Conservation (phyloP, 2,329 filamentous ascomycete genomes). For the Cladosporium sp. region DNA sequence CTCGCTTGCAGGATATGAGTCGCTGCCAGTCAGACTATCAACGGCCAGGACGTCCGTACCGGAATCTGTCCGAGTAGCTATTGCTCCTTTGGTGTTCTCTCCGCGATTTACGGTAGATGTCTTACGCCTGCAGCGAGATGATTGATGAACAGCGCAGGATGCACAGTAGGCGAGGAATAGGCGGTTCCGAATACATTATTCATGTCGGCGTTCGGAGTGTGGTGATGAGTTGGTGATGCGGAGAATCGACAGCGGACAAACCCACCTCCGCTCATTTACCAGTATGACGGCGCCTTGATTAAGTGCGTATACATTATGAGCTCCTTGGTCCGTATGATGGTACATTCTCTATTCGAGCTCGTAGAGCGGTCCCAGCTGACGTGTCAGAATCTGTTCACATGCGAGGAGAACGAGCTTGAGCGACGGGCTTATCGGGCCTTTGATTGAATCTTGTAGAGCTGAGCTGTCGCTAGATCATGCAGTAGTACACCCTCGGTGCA, state of each 20-base stretch:
- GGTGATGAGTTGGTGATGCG: background rate
- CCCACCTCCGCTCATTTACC: background rate
- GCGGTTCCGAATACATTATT: background rate
- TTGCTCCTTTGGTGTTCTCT: background rate
- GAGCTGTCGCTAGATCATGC: background rate
- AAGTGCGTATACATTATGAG: background rate
- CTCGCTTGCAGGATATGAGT: constrained; percentile 3
- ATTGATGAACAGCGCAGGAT: background rate
- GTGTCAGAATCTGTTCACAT: background rate
- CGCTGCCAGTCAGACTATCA: background rate
- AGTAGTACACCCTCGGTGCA: background rate
- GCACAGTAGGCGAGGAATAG: background rate
- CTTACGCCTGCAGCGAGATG: background rate
- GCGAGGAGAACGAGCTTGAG: background rate
- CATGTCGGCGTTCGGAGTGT: background rate
- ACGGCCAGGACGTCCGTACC: background rate
- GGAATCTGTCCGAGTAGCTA: background rate
- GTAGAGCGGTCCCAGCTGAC: background rate
- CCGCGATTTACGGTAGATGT: background rate
- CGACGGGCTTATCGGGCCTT: background rate
- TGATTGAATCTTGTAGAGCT: background rate
- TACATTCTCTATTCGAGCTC: background rate
- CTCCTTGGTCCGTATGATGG: background rate
- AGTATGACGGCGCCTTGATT: background rate
- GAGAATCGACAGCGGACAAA: background rate